Conservation (phyloP, 768 basidiomycete species). For the Lyophyllum decastes region DNA sequence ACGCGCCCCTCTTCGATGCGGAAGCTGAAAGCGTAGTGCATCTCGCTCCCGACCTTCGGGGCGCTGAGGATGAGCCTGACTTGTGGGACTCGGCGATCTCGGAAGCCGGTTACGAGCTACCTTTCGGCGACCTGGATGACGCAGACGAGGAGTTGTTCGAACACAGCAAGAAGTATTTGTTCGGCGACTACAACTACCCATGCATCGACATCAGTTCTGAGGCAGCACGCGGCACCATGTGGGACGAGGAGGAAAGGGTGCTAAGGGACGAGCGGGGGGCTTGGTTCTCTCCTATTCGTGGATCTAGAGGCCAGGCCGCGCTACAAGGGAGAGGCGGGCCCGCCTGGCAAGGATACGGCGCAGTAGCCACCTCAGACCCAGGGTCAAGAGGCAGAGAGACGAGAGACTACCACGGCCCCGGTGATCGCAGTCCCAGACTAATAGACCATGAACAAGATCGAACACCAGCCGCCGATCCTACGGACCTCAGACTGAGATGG, state of each 20-base stretch:
- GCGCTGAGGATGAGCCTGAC: slow-evolving; percentile 39
- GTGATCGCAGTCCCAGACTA: slow-evolving; percentile 24
- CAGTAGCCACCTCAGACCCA: slow-evolving; percentile 38
- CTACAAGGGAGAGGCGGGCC: slow-evolving; percentile 39
- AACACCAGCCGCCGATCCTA: slow-evolving; percentile 28
- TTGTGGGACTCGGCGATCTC: slow-evolving; percentile 35
- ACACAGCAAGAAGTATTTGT: slow-evolving; percentile 77
- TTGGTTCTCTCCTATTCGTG: slow-evolving; percentile 65
- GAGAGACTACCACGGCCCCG: not conserved
- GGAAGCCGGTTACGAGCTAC: slow-evolving; percentile 56
- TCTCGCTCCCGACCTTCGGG: slow-evolving; percentile 54
- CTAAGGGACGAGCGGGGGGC: slow-evolving; percentile 73
- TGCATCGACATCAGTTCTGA: slow-evolving; percentile 87
- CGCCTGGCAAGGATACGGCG: slow-evolving; percentile 60
- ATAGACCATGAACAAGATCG: slow-evolving; percentile 52
- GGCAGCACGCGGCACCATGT: slow-evolving; percentile 59
- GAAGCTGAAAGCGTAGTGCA: slow-evolving; percentile 70
- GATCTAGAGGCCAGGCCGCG: slow-evolving; percentile 41
- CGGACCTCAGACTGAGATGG: slow-evolving; percentile 49
- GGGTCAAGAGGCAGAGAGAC: slow-evolving; percentile 4
- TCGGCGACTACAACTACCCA: slow-evolving; percentile 91
- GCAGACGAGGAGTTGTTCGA: slow-evolving; percentile 77
- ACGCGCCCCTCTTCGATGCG: slow-evolving; percentile 70
- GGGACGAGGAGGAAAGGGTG: slow-evolving; percentile 87
- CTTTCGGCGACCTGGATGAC: slow-evolving; percentile 69